Conservation (phyloP, 345 rosid species). For the Punica granatum region DNA sequence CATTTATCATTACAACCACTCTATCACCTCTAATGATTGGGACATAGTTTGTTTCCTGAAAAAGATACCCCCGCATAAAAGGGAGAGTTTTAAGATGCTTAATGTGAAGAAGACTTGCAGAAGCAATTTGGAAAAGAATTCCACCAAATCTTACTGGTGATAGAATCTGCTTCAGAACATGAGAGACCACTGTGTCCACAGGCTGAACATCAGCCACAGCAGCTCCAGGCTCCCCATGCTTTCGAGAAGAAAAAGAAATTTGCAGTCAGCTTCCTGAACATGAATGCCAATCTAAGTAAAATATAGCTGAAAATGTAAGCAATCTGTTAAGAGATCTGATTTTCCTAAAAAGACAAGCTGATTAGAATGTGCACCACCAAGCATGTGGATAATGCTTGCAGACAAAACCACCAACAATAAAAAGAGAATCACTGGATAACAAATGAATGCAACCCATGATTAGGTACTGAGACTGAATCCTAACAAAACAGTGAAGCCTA, state of each 20-base stretch:
- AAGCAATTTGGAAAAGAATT: not conserved
- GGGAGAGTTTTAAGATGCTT: not conserved
- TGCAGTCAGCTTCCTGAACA: not conserved
- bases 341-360: not conserved
- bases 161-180: slow-evolving; percentile 72
- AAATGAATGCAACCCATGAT: not conserved
- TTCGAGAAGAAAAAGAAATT: slow-evolving; percentile 12
- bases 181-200: slow-evolving; percentile 80
- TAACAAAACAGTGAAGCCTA: not conserved
- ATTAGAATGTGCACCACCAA: not conserved
- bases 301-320: not conserved
- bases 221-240: slow-evolving; percentile 98
- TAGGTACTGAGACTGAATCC: not conserved
- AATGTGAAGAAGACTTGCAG: not conserved
- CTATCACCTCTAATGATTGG: slow-evolving; percentile 79
- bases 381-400: not conserved
- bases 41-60: slow-evolving; percentile 87
- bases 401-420: not conserved
- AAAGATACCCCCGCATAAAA: not conserved
- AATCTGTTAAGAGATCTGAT: not conserved
- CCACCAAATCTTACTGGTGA: slow-evolving; percentile 45
- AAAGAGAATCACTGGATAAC: not conserved
- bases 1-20: slow-evolving; percentile 92
- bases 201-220: slow-evolving; percentile 85
- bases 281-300: not conserved